Conservation (phyloP, 805 yeast genomes). For the Wickerhamomyces sydowiorum region DNA sequence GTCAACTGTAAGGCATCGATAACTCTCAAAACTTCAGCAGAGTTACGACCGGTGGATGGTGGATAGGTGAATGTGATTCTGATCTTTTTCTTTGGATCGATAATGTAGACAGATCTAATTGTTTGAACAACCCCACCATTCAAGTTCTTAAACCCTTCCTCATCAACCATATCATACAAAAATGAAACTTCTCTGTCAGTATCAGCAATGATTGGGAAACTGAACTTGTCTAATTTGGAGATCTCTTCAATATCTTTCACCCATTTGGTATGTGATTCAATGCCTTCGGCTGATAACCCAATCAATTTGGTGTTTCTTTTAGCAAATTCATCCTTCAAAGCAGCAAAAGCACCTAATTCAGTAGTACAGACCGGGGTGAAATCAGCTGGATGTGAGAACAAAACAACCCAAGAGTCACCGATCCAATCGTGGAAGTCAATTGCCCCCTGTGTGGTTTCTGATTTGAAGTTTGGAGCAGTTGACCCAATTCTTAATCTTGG, state of each 20-base stretch:
- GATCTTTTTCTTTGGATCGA: conserved; percentile 86
- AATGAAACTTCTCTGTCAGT: conserved; percentile 78
- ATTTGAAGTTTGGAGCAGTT: conserved; percentile 81
- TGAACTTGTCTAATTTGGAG: conserved; percentile 62
- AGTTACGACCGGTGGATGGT: conserved; percentile 91
- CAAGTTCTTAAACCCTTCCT: conserved; percentile 72
- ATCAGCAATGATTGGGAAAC: conserved; percentile 91
- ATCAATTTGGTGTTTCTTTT: conserved; percentile 82
- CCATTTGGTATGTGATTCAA: conserved; percentile 80
- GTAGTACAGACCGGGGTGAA: conserved; percentile 97
- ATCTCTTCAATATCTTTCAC: conserved; percentile 87
- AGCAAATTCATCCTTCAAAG: conserved; percentile 82
- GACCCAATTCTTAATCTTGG: conserved; percentile 76
- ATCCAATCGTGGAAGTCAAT: conserved; percentile 84
- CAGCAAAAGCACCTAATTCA: conserved; percentile 90
- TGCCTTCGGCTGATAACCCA: conserved; percentile 83
- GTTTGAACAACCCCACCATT: conserved; percentile 74
- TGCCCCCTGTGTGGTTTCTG: conserved; percentile 76
- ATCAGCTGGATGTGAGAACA: conserved; percentile 94
- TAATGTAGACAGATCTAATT: conserved; percentile 86
- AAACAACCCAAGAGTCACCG: conserved; percentile 80
- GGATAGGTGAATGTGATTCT: conserved; percentile 87
- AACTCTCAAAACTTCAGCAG: conserved; percentile 87
- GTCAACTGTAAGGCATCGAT: conserved; percentile 83
- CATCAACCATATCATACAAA: conserved; percentile 83